Conservation (phyloP, 352 stramenopile genomes). For the Phytophthora multivora region DNA sequence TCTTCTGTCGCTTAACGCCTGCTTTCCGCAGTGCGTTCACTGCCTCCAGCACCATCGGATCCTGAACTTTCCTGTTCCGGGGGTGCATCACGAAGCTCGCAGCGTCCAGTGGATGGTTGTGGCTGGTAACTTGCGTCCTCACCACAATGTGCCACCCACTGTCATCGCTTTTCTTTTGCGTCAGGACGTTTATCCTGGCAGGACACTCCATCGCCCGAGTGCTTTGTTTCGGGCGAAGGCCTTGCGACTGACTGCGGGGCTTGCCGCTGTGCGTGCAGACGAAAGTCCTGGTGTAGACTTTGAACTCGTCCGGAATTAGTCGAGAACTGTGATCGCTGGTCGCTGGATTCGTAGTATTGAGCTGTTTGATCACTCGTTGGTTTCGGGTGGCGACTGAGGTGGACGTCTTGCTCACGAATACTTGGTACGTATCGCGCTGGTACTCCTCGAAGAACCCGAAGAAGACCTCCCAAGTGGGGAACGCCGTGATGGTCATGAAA, state of each 20-base stretch:
- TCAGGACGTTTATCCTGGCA: background rate
- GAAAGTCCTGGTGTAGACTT: background rate
- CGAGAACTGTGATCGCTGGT: background rate
- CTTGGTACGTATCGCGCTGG: background rate
- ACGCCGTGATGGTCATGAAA: background rate
- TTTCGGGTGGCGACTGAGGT: background rate
- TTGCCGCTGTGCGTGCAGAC: slow-evolving; percentile 1
- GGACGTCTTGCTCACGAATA: background rate
- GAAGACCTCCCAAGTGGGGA: slow-evolving; percentile 2
- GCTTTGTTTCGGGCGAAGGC: background rate
- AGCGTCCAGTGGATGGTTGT: slow-evolving; percentile 1
- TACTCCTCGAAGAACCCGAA: background rate
- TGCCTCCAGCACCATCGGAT: slow-evolving; percentile 3
- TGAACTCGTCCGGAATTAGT: background rate
- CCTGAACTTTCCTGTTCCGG: background rate
- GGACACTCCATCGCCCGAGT: slow-evolving; percentile 1
- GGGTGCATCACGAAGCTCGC: background rate
- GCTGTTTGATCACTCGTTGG: background rate
- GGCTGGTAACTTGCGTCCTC: background rate
- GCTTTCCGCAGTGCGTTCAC: slow-evolving; percentile 1
- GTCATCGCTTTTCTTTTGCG: background rate
- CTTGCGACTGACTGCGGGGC: background rate
- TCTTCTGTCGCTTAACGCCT: background rate
- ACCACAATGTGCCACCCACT: slow-evolving; percentile 2
- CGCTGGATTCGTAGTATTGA: background rate